A percentile compares a stretch with the other conserved stretches of the same genome.
Evolutionary conservation across 23 red algal genomes (phyloP).

Genomic region (Pyropia yezoensis): DNA sequence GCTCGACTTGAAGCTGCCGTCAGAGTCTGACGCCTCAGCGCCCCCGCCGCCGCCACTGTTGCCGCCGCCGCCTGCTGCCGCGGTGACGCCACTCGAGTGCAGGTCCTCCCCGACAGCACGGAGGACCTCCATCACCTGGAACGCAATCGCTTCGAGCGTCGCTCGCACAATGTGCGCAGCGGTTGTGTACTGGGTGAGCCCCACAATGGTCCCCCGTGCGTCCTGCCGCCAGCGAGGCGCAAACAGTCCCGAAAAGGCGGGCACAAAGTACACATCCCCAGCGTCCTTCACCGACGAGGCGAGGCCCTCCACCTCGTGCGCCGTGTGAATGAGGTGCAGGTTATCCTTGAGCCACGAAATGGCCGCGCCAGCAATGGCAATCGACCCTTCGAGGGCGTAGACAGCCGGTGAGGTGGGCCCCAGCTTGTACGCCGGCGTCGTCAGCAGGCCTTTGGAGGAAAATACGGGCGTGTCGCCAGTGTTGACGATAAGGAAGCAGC

Average conservation of each 20-base stretch:
- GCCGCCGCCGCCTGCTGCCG: no score
- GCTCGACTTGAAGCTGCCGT: no score
- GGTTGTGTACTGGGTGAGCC: slow-evolving; percentile 68
- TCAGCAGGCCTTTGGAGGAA: slow-evolving; percentile 49
- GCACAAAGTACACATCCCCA: slow-evolving; percentile 76
- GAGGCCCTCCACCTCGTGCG: slow-evolving; percentile 48
- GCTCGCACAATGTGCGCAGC: slow-evolving; percentile 77
- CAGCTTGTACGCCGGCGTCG: slow-evolving; percentile 72
- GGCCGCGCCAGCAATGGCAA: slow-evolving; percentile 66
- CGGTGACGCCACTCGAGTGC: background rate
- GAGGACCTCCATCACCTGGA: slow-evolving; percentile 60
- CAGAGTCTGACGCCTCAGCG: background rate
- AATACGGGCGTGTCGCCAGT: slow-evolving; percentile 46
- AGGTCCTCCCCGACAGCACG: slow-evolving; percentile 48
- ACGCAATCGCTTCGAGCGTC: slow-evolving; percentile 52
- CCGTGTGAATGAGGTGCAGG: slow-evolving; percentile 42
- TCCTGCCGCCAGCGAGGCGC: slow-evolving; percentile 79
- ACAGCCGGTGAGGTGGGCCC: slow-evolving; percentile 25
- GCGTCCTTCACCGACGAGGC: slow-evolving; percentile 52
- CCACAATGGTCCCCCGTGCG: slow-evolving; percentile 74
- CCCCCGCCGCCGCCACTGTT: no score
- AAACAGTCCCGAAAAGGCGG: slow-evolving; percentile 80
- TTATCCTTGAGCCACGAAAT: slow-evolving; percentile 75
- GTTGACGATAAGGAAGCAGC: slow-evolving; percentile 88
- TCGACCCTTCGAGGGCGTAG: slow-evolving; percentile 76